A percentile compares a stretch with the other conserved stretches of the same genome.
Conservation (phyloP, 805 yeast species). For the Metschnikowia gelsemii region DNA sequence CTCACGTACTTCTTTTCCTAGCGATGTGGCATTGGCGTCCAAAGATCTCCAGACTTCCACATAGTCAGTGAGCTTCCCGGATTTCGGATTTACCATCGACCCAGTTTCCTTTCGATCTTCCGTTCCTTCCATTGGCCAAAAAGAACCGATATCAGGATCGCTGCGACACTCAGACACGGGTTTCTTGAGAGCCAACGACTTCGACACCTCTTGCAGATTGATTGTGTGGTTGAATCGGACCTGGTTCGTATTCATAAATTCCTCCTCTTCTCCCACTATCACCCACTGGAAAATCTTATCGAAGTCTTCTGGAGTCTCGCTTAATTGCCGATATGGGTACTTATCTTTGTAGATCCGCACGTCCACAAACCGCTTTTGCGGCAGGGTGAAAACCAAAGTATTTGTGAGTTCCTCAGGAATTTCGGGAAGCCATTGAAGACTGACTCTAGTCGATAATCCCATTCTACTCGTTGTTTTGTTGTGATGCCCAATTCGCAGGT, state of each 20-base stretch:
- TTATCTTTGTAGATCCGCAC: slow-evolving; percentile 29
- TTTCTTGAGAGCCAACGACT: slow-evolving; percentile 28
- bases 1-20: slow-evolving; percentile 29
- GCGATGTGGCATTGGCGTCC: slow-evolving; percentile 37
- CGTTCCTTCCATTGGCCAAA: slow-evolving; percentile 37
- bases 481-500: not conserved
- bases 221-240: slow-evolving; percentile 44
- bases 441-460: slow-evolving; percentile 47
- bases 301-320: slow-evolving; percentile 15
- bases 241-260: slow-evolving; percentile 33
- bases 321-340: slow-evolving; percentile 16
- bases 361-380: slow-evolving; percentile 48
- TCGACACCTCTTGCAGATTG: slow-evolving; percentile 39
- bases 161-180: slow-evolving; percentile 30
- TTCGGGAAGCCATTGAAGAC: slow-evolving; percentile 53
- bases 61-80: slow-evolving; percentile 44
- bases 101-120: slow-evolving; percentile 51
- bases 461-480: slow-evolving; percentile 13
- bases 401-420: slow-evolving; percentile 43
- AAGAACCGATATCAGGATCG: slow-evolving; percentile 48
- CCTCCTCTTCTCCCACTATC: slow-evolving; percentile 50
- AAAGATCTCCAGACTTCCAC: slow-evolving; percentile 56
- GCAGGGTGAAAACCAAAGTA: slow-evolving; percentile 50
- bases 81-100: slow-evolving; percentile 45
- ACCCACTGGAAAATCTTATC: slow-evolving; percentile 53